These are phyloP conservation scores for Tilletia setariae DNA, from an alignment of 1,284 basidiomycete species.

Conservation along the genomic window DNA sequence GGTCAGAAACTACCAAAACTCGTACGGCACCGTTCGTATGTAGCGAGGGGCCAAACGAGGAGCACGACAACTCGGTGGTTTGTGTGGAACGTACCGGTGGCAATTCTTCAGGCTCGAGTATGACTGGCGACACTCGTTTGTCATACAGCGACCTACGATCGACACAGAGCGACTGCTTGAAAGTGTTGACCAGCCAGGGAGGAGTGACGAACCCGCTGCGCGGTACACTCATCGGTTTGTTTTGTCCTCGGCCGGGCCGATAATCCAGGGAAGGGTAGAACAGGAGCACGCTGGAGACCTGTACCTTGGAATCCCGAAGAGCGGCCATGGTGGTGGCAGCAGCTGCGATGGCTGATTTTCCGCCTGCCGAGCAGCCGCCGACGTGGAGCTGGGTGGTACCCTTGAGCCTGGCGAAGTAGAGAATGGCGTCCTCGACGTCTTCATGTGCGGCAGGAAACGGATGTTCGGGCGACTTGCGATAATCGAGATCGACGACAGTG, in stretches of 20 bases:
- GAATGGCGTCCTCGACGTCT: constrained; percentile 1
- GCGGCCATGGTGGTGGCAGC: neutral
- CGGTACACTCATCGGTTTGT: neutral
- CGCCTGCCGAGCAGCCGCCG: constrained; percentile 4
- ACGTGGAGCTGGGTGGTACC: neutral
- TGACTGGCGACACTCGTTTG: neutral
- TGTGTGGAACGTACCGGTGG: neutral
- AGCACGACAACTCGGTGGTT: no score
- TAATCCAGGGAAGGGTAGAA: constrained; percentile 2
- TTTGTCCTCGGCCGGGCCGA: neutral
- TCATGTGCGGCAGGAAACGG: neutral
- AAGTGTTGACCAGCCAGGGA: neutral
- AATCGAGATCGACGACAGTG: neutral
- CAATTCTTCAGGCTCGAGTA: neutral
- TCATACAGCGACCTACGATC: neutral
- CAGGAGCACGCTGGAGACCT: neutral
- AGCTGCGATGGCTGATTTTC: neutral
- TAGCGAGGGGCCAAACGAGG: no score
- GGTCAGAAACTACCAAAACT: no score
- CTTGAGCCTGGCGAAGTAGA: neutral
- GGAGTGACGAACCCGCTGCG: neutral
- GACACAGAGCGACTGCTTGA: neutral
- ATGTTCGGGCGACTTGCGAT: constrained; percentile 3
- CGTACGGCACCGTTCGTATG: no score
- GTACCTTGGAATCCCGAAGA: neutral